phyloP scores from a whole-genome alignment of 805 yeast species.

The Kluyveromyces nonfermentans region DNA sequence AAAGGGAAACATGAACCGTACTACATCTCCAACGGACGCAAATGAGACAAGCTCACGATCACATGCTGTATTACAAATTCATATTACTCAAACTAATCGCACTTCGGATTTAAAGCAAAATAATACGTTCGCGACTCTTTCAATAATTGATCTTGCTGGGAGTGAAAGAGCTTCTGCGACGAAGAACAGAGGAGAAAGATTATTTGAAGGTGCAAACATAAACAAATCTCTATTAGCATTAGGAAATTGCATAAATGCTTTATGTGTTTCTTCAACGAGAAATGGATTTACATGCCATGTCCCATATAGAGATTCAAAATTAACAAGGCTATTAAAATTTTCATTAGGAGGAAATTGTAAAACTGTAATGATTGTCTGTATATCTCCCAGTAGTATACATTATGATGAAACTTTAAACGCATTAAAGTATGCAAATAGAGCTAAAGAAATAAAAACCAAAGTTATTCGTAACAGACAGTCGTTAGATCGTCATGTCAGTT shows the following conservation, averaged over 20 bases:
- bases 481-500: conserved; percentile 74
- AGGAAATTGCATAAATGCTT: conserved; percentile 89
- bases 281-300: conserved; percentile 42
- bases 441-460: conserved; percentile 82
- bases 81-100: conserved; percentile 45
- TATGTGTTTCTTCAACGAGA: conserved; percentile 58
- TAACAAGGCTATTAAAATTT: conserved; percentile 78
- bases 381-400: conserved; percentile 77
- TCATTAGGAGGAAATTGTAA: conserved; percentile 92
- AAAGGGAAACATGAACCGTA: conserved; percentile 64
- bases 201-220: conserved; percentile 89
- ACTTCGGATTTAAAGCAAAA: conserved; percentile 56
- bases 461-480: conserved; percentile 63
- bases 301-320: conserved; percentile 85
- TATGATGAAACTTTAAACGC: conserved; percentile 92
- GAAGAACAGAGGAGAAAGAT: conserved; percentile 67
- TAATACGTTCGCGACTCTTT: conserved; percentile 69
- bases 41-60: conserved; percentile 86
- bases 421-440: conserved; percentile 82
- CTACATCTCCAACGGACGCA: conserved; percentile 83
- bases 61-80: conserved; percentile 85
- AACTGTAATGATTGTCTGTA: conserved; percentile 93
- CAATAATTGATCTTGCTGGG: conserved; percentile 89
- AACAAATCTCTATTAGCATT: conserved; percentile 80
- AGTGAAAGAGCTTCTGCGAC: conserved; percentile 92